Percentiles rank a stretch among this genome's conserved stretches.
Evolutionary conservation across 176 grass and related monocot species (phyloP).

Genomic region (Alloteropsis semialata): DNA sequence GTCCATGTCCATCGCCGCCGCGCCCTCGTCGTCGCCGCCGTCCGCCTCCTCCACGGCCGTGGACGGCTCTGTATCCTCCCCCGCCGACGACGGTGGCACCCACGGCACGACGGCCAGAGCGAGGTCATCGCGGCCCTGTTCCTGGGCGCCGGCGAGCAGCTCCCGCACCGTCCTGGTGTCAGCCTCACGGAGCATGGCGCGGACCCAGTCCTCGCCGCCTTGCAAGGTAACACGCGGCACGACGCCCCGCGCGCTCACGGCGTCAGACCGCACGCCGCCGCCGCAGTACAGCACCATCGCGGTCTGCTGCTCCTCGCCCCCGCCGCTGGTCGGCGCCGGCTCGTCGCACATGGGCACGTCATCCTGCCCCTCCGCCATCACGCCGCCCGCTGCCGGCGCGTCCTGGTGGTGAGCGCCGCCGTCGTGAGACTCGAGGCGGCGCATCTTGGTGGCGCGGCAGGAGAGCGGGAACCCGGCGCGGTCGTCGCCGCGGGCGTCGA

Average conservation of each 20-base stretch:
- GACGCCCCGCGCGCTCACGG: not conserved
- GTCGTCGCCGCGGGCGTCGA: not conserved
- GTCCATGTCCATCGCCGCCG: slow-evolving; percentile 49
- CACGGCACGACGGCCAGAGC: slow-evolving; percentile 40
- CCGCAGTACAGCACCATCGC: slow-evolving; percentile 9
- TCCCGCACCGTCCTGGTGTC: slow-evolving; percentile 31
- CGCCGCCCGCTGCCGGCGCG: not conserved
- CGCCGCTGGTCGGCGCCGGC: not conserved
- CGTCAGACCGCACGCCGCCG: not conserved
- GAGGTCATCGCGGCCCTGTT: not conserved
- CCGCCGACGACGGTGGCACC: not conserved
- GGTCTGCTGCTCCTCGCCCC: not conserved
- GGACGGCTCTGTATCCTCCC: not conserved
- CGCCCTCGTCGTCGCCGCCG: not conserved
- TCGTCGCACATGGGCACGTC: slow-evolving; percentile 32
- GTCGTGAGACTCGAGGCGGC: slow-evolving; percentile 3
- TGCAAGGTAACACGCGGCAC: not conserved
- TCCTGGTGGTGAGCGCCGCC: not conserved
- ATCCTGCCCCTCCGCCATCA: not conserved
- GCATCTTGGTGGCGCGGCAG: slow-evolving; percentile 44
- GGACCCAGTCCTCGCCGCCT: slow-evolving; percentile 11
- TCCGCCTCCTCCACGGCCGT: not conserved
- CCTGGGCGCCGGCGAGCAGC: not conserved
- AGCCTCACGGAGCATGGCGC: slow-evolving; percentile 33
- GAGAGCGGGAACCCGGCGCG: not conserved